Conservation (phyloP, 164 flowering plant genomes). For the Vitis amurensis region DNA sequence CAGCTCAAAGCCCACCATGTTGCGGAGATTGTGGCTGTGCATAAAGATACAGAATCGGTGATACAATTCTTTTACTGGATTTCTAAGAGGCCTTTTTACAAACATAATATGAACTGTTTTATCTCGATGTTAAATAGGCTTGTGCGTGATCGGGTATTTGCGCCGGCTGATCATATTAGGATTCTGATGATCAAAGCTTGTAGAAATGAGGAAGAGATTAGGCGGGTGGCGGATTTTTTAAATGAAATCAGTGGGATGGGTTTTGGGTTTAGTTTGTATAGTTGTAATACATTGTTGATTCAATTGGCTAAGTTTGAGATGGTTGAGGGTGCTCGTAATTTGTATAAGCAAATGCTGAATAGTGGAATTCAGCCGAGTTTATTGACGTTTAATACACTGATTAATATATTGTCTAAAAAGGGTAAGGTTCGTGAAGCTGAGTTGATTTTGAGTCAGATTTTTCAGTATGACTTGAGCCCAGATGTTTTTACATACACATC, state of each 20-base stretch:
- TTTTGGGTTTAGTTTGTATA: slow-evolving; percentile 48
- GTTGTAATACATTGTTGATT: slow-evolving; percentile 65
- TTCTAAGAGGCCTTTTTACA: slow-evolving; percentile 48
- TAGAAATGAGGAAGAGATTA: slow-evolving; percentile 47
- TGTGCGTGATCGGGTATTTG: slow-evolving; percentile 34
- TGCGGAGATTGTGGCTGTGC: slow-evolving; percentile 34
- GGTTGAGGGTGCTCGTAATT: slow-evolving; percentile 45
- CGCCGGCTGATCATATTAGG: slow-evolving; percentile 55
- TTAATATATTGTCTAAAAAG: slow-evolving; percentile 68
- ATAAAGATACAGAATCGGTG: slow-evolving; percentile 36
- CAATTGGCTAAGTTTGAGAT: slow-evolving; percentile 67
- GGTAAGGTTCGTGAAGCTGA: slow-evolving; percentile 68
- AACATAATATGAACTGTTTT: slow-evolving; percentile 48
- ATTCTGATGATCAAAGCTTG: slow-evolving; percentile 70
- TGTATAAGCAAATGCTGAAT: slow-evolving; percentile 47
- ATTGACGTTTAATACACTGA: slow-evolving; percentile 66
- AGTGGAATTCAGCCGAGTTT: slow-evolving; percentile 56
- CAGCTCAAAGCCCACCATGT: slow-evolving; percentile 51
- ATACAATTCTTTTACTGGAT: slow-evolving; percentile 64
- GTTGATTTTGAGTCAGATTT: slow-evolving; percentile 45
- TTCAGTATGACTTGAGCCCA: slow-evolving; percentile 47
- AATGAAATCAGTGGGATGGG: slow-evolving; percentile 35
- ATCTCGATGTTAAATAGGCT: slow-evolving; percentile 58
- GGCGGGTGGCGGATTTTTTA: slow-evolving; percentile 48
- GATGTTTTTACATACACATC: slow-evolving; percentile 75